Evolutionary conservation across 2,329 filamentous ascomycete genomes (phyloP), one percentile per base, ranked within the genome.

Genomic region (Ceratocystis cacaofunesta): DNA sequence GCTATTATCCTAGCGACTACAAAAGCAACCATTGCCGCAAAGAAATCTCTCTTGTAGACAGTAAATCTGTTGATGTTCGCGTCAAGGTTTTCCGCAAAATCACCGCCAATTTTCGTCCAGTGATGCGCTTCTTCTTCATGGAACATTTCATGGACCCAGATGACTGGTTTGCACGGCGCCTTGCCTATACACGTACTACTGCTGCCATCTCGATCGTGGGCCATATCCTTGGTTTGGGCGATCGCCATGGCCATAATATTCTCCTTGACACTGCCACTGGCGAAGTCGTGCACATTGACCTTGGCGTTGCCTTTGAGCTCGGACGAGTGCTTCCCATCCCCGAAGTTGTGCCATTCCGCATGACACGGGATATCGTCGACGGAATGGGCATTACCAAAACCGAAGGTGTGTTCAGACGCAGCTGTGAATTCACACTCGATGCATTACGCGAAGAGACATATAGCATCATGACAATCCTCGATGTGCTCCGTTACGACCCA

Each of bases 391-490:
- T 95, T 70, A 95, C 90, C 2, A 90, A 89, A 71, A 95, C 92
- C 0, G 95, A 99, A 74, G 94, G 94, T 2, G 91, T 97, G 0
- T 99, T 97, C 78, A 85, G 94, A 6, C 85, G 95, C n/a, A 97
- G 92, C 76, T 99, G 94, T 74, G 95, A 99, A 73, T 97, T 97
- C 73, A 97, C 92, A 0, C 83, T 99, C 41, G 91, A 96, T 68
- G 92, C 95, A 1, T 79, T 99, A 44, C 86, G 94, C n/a, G 89
- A 95, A 71, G 94, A 99, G 74, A 89, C 89, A 12, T 95, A 96
- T 73, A 92, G 88, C 57, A 99, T 99, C 77, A 97, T 96, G 92
- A 97, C 94, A 0, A 91, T 99, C 64, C 84, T 99, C 22, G 95
- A 99, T 72, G 95, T 99, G 25, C 78, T 99, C 67, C 88, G 95